Evolutionary conservation across 2,329 filamentous ascomycete genomes (phyloP), one percentile per base, ranked within the genome.

Genomic region (Alternaria angustiovoidea): DNA sequence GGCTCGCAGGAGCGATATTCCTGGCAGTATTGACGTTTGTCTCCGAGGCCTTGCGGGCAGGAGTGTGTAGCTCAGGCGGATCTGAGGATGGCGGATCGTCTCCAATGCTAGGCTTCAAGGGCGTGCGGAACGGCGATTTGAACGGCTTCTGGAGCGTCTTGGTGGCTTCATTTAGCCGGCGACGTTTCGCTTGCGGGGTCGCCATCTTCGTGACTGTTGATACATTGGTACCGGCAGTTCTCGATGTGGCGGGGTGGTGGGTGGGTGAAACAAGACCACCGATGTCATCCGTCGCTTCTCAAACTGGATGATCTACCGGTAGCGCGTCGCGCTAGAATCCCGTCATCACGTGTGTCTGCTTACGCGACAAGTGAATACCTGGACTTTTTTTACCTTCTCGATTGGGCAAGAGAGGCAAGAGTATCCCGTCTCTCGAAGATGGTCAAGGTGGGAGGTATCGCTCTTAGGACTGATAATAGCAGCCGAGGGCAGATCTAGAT

Each of bases 141-240:
- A 93, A 93, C 0, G 90, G 90, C 72, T 89, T 90, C 63, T 85
- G 84, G 48, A 92, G 84, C 7, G 85, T 85, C n/a, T 81, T 82
- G 22, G 83, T 79, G 39, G 86, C 84, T 44, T 84, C 80, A 59
- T 89, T 84, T 63, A 90, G 80, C 65, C 88, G 86, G 61, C 89
- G 88, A 51, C 88, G 86, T 80, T 91, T 91, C 58, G 82, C 81
- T 57, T 84, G 79, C 57, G 83, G 84, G 49, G 81, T 82, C 60
- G 80, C 81, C 82, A 85, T 83, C 30, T 61, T 68, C 34, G 48
- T 46, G 55, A 62, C n/a, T 52, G 42, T 54, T 32, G 51, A 38
- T 36, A 54, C 69, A 73, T 73, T 61, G 43, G 54, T 39, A 11
- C 38, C 7, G 14, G 12, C n/a, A 57, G 12, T 30, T 32, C 20